A percentile compares a stretch with the other conserved stretches of the same genome.
phyloP scores from a whole-genome alignment of 1,139 yeast species.

The Saccharomyces pastorianus region DNA sequence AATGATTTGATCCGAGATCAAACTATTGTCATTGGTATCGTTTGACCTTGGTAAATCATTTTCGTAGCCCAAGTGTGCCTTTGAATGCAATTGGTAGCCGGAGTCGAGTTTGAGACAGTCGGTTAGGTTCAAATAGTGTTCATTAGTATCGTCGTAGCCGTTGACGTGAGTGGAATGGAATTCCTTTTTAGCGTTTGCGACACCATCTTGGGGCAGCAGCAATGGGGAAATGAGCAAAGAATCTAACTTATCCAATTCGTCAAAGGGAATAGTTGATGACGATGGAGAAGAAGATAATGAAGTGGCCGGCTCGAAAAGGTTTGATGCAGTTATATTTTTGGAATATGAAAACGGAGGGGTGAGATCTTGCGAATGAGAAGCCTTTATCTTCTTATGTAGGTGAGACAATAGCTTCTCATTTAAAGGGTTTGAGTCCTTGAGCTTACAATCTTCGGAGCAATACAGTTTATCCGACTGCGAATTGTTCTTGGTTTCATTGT shows the following conservation, averaged over 20 bases:
- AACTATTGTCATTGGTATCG: not conserved
- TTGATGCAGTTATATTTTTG: not conserved
- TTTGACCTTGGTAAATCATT: not conserved
- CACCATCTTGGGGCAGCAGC: slow-evolving; percentile 1
- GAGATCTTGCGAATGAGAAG: slow-evolving; percentile 2
- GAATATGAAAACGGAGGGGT: not conserved
- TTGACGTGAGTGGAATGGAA: not conserved
- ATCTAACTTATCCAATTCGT: not conserved
- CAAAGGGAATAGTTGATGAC: not conserved
- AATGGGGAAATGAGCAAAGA: slow-evolving; percentile 3
- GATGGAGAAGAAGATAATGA: not conserved
- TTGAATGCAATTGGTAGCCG: not conserved
- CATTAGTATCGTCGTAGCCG: not conserved
- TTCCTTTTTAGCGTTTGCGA: not conserved
- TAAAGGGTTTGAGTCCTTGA: slow-evolving; percentile 33
- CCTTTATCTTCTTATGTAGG: slow-evolving; percentile 3
- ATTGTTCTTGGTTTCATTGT: not conserved
- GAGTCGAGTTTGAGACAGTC: not conserved
- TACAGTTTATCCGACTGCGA: slow-evolving; percentile 37
- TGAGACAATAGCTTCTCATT: not conserved
- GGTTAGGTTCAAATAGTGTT: not conserved
- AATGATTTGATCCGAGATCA: slow-evolving; percentile 10
- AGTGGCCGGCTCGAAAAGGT: not conserved
- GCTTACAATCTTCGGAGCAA: slow-evolving; percentile 51
- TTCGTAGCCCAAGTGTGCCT: not conserved